Evolutionary conservation across 2,329 filamentous ascomycete species (phyloP).

Genomic region (Clathrospora elynae): DNA sequence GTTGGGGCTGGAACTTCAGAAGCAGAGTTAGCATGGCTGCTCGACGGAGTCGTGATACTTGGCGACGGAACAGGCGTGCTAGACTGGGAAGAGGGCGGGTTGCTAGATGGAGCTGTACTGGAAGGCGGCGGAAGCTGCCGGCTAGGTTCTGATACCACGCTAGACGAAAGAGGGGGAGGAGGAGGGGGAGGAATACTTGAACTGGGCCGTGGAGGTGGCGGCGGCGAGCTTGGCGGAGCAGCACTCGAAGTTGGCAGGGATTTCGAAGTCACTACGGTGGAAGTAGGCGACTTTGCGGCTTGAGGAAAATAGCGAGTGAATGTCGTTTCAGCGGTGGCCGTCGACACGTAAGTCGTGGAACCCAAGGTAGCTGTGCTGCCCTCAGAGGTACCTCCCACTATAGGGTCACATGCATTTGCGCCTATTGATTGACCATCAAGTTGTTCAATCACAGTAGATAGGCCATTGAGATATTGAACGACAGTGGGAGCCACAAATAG

Average conservation of each 20-base stretch:
- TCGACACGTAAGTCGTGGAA: constrained; percentile 10
- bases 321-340: constrained; percentile 7
- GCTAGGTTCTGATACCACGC: constrained; percentile 2
- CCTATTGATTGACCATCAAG: constrained; percentile 37
- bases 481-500: constrained; percentile 33
- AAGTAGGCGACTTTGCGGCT: not conserved
- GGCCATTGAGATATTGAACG: constrained; percentile 38
- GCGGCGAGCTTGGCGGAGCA: constrained; percentile 1
- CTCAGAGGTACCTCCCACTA: constrained; percentile 18
- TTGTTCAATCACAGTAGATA: constrained; percentile 37
- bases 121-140: constrained; percentile 16
- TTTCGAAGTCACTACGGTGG: constrained; percentile 4
- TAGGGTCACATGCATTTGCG: constrained; percentile 40
- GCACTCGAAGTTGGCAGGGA: constrained; percentile 13
- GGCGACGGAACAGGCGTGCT: constrained; percentile 1
- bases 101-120: constrained; percentile 16
- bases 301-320: constrained; percentile 1
- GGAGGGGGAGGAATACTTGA: constrained; percentile 10
- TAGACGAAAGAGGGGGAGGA: constrained; percentile 5
- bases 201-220: constrained; percentile 6
- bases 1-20: constrained; percentile 23
- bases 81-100: constrained; percentile 10
- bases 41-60: constrained; percentile 23
- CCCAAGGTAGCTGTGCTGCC: constrained; percentile 13
- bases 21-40: constrained; percentile 30